These are phyloP conservation scores for Candida endomychidarum DNA, from an alignment of 805 yeast genomes.

Conservation along the genomic window DNA sequence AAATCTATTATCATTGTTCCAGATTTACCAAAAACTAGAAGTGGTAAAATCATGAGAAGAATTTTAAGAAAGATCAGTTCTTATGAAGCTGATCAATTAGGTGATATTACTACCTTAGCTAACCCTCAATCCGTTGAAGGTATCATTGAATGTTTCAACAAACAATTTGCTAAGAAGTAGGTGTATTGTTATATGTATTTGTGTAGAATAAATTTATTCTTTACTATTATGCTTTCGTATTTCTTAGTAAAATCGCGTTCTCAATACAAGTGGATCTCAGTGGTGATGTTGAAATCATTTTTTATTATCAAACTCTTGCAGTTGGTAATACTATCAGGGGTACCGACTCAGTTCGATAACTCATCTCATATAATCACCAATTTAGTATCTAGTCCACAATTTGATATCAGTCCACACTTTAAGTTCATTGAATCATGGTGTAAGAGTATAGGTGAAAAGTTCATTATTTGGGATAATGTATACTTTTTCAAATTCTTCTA, in stretches of 20 bases:
- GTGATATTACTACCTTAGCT: slow-evolving; percentile 75
- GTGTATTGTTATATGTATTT: slow-evolving; percentile 2
- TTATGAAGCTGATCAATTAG: slow-evolving; percentile 76
- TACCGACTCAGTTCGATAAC: slow-evolving; percentile 51
- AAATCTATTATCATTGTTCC: slow-evolving; percentile 68
- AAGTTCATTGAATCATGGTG: slow-evolving; percentile 6
- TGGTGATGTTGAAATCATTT: slow-evolving; percentile 19
- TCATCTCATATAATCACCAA: slow-evolving; percentile 34
- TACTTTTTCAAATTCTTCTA: slow-evolving; percentile 63
- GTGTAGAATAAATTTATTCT: slow-evolving; percentile 4
- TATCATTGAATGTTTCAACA: slow-evolving; percentile 48
- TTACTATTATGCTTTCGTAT: no score
- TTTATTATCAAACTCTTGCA: slow-evolving; percentile 38
- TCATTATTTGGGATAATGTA: slow-evolving; percentile 84
- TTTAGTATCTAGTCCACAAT: not conserved
- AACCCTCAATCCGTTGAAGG: slow-evolving; percentile 74
- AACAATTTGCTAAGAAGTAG: slow-evolving; percentile 41
- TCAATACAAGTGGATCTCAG: no score
- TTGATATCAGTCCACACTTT: not conserved
- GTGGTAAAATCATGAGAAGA: slow-evolving; percentile 87
- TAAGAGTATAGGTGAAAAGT: slow-evolving; percentile 25
- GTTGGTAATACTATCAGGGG: slow-evolving; percentile 32
- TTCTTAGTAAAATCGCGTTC: no score
- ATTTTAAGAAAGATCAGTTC: slow-evolving; percentile 75
- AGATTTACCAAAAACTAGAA: slow-evolving; percentile 83